phyloP scores from a whole-genome alignment of 2,329 filamentous ascomycete genomes.

The Colletotrichum sp. region DNA sequence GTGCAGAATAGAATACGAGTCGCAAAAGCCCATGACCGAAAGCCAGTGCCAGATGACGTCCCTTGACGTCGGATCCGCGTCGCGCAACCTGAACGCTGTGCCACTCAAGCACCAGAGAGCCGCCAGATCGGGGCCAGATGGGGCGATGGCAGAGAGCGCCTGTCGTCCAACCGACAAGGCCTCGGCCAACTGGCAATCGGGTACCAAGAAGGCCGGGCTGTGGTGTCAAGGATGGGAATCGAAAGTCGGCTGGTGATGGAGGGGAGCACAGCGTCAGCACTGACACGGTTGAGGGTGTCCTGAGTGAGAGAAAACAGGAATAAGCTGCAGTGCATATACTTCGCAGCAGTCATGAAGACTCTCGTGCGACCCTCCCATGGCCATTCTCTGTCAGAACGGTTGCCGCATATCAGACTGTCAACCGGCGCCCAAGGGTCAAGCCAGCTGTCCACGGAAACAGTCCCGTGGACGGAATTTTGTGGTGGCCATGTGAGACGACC shows the following conservation, averaged over 20 bases:
- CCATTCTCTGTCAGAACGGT: not conserved
- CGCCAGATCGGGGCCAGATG: not conserved
- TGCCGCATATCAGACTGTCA: not conserved
- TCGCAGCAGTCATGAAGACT: not conserved
- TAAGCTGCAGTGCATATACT: not conserved
- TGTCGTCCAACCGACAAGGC: not conserved
- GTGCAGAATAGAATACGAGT: not conserved
- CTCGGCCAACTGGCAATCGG: not conserved
- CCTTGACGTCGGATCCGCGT: not conserved
- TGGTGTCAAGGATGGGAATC: not conserved
- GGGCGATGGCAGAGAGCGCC: not conserved
- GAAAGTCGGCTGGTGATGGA: not conserved
- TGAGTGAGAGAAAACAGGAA: not conserved
- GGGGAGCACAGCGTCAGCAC: not conserved
- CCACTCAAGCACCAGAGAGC: not conserved
- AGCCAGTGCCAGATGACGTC: not conserved
- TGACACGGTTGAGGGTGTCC: not conserved
- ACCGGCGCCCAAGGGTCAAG: not conserved
- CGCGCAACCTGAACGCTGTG: not conserved
- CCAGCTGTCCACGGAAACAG: not conserved
- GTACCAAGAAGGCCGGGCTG: not conserved
- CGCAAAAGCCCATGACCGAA: not conserved
- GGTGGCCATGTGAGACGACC: constrained; percentile 1
- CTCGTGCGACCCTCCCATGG: not conserved
- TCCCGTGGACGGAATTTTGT: constrained; percentile 10